phyloP scores from a whole-genome alignment of 1,139 yeast genomes.

The Taiozyma sp. region DNA sequence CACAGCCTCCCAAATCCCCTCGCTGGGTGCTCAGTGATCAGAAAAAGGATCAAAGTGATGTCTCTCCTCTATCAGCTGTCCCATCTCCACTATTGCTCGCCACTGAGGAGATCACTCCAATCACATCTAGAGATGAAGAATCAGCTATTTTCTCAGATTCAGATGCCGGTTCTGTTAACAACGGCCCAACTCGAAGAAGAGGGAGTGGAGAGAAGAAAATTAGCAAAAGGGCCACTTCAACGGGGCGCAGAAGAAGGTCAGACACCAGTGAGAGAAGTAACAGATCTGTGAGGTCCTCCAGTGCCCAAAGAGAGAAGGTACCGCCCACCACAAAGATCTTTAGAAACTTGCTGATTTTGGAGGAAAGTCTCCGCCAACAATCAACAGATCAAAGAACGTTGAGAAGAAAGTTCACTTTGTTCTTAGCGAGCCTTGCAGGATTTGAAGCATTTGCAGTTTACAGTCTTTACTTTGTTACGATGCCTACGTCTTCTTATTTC shows the following conservation, averaged over 20 bases:
- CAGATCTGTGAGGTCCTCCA: constrained; percentile 23
- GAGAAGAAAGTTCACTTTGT: constrained; percentile 69
- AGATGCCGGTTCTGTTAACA: constrained; percentile 28
- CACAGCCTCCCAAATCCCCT: neutral
- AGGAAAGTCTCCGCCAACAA: constrained; percentile 80
- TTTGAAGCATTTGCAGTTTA: constrained; percentile 32
- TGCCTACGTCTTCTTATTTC: constrained; percentile 16
- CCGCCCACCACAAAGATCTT: constrained; percentile 70
- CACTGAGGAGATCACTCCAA: constrained; percentile 25
- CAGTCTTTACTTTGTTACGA: constrained; percentile 26
- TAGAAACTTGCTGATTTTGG: constrained; percentile 75
- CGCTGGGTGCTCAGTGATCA: neutral
- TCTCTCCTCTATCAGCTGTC: neutral
- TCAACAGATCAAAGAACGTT: constrained; percentile 66
- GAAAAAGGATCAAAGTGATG: neutral
- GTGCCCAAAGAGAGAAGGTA: constrained; percentile 19
- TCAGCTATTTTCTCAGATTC: constrained; percentile 33
- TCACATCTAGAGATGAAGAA: constrained; percentile 30
- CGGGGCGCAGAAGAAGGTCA: constrained; percentile 16
- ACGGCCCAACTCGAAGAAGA: constrained; percentile 11
- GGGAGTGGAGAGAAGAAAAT: constrained; percentile 3
- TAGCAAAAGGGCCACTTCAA: constrained; percentile 5
- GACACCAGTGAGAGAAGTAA: constrained; percentile 20
- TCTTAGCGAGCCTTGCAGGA: constrained; percentile 49
- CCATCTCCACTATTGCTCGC: constrained; percentile 30